phyloP scores from a whole-genome alignment of 805 yeast species.

The Metschnikowia arizonensis region DNA sequence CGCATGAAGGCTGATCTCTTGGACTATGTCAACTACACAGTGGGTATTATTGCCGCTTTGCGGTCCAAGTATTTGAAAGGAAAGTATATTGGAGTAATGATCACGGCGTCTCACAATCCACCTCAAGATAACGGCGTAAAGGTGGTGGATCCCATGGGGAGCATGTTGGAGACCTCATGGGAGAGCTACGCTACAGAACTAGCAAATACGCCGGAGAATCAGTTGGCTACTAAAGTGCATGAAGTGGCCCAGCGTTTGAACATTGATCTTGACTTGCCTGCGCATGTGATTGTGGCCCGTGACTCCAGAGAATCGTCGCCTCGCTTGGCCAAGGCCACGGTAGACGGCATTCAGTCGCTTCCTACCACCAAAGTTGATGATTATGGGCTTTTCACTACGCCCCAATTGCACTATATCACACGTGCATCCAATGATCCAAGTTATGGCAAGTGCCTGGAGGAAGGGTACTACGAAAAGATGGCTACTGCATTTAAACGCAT shows the following conservation, averaged over 20 bases:
- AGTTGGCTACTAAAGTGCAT: slow-evolving; percentile 38
- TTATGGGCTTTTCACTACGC: slow-evolving; percentile 80
- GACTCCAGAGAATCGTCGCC: slow-evolving; percentile 90
- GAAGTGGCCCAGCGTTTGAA: slow-evolving; percentile 36
- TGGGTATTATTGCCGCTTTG: slow-evolving; percentile 76
- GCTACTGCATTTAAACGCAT: slow-evolving; percentile 49
- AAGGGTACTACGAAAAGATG: slow-evolving; percentile 67
- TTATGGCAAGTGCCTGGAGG: slow-evolving; percentile 61
- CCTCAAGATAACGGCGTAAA: slow-evolving; percentile 66
- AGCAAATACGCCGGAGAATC: slow-evolving; percentile 61
- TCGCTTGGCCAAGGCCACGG: slow-evolving; percentile 51
- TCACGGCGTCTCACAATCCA: slow-evolving; percentile 94
- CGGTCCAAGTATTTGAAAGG: slow-evolving; percentile 72
- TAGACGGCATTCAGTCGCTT: slow-evolving; percentile 54
- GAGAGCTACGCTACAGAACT: slow-evolving; percentile 73
- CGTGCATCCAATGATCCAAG: slow-evolving; percentile 62
- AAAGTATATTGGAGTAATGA: slow-evolving; percentile 86
- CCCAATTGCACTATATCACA: slow-evolving; percentile 87
- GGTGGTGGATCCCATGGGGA: slow-evolving; percentile 89
- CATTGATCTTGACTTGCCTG: slow-evolving; percentile 43
- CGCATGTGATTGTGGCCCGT: slow-evolving; percentile 65
- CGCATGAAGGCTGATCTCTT: slow-evolving; percentile 65
- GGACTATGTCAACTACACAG: slow-evolving; percentile 78
- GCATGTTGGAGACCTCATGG: slow-evolving; percentile 83
- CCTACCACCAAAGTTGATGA: slow-evolving; percentile 44